Conservation (phyloP, 2,329 filamentous ascomycete genomes). For the Colletotrichum sp. region DNA sequence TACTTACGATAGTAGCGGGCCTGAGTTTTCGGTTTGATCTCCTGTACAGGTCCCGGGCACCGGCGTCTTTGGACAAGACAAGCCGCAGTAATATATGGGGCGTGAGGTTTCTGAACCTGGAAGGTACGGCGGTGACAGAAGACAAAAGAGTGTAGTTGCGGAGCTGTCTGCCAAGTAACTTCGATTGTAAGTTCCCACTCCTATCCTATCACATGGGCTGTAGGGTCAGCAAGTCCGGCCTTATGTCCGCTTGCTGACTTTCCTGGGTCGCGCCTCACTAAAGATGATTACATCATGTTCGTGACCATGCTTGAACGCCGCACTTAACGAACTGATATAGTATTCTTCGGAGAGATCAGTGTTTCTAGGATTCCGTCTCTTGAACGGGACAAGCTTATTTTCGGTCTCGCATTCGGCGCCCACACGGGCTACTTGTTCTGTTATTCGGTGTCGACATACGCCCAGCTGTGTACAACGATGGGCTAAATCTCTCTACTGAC, state of each 20-base stretch:
- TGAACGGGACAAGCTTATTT: too few relatives aligned
- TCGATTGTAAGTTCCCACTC: background rate
- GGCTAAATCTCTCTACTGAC: background rate
- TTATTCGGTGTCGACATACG: background rate
- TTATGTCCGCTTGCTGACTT: background rate
- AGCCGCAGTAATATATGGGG: too few relatives aligned
- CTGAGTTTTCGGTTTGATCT: too few relatives aligned
- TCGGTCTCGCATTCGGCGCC: background rate
- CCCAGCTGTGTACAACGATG: background rate
- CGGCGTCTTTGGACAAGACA: too few relatives aligned
- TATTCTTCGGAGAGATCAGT: fast-evolving
- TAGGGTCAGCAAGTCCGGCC: background rate
- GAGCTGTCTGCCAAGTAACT: background rate
- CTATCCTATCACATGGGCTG: background rate
- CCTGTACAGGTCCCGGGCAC: too few relatives aligned
- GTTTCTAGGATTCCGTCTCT: background rate
- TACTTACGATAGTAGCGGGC: background rate
- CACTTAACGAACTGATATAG: background rate
- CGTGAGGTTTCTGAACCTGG: too few relatives aligned
- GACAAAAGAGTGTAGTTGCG: background rate
- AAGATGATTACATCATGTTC: background rate
- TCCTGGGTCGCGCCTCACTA: background rate
- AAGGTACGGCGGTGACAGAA: background rate
- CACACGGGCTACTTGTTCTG: background rate
- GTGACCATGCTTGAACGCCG: background rate